Conservation (phyloP, 1,284 basidiomycete genomes). For the Clitocybe nebularis region DNA sequence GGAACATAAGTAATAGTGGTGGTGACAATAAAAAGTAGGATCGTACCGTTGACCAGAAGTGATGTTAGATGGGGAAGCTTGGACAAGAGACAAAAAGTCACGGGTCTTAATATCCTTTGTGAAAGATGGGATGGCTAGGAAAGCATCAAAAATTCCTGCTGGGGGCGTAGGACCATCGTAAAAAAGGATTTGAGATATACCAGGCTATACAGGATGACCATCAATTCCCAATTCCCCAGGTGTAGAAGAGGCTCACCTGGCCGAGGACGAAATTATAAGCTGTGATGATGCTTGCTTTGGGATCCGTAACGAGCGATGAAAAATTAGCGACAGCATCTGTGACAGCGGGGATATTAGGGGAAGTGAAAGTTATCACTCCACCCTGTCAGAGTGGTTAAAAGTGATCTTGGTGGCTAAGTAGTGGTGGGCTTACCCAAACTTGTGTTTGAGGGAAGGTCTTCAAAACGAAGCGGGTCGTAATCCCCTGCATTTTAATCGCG, state of each 20-base stretch:
- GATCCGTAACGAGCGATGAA: constrained; percentile 1
- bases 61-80: constrained; percentile 34
- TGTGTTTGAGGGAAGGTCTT: constrained; percentile 29
- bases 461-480: constrained; percentile 9
- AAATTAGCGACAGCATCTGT: constrained; percentile 1
- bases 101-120: constrained; percentile 36
- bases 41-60: constrained; percentile 39
- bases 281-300: constrained; percentile 18
- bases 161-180: constrained; percentile 51
- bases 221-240: not conserved
- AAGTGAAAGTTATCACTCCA: not conserved
- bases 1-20: not conserved
- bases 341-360: not conserved
- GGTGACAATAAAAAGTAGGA: too few species aligned
- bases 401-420: not conserved
- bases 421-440: constrained; percentile 36
- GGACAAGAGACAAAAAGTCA: constrained; percentile 38
- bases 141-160: constrained; percentile 44
- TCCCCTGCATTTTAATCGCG: constrained; percentile 9
- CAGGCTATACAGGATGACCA: constrained; percentile 24
- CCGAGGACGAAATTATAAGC: constrained; percentile 47
- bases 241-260: constrained; percentile 28
- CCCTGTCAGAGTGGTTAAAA: not conserved
- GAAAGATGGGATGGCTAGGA: constrained; percentile 36
- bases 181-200: constrained; percentile 38